These are phyloP conservation scores for Clitoria ternatea DNA, from an alignment of 306 rosid species.

Conservation along the genomic window DNA sequence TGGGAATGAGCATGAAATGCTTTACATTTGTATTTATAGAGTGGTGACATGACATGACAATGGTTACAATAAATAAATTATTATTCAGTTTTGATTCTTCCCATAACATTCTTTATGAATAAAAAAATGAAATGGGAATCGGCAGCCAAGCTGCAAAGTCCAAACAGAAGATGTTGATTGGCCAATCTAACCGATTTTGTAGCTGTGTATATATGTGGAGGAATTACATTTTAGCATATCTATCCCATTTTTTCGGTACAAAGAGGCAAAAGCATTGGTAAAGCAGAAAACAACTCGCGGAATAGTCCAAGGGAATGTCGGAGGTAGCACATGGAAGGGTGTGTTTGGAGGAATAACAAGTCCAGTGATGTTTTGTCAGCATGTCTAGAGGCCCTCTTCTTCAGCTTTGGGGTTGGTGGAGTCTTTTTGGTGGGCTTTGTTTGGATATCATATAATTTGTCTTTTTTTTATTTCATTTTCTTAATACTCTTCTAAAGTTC, in stretches of 20 bases:
- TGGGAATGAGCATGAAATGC: slow-evolving; percentile 6
- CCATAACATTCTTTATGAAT: slow-evolving; percentile 42
- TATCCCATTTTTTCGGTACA: slow-evolving; percentile 11
- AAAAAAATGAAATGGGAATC: slow-evolving; percentile 56
- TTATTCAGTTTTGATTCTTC: neutral
- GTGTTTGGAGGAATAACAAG: slow-evolving; percentile 76
- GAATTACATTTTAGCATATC: slow-evolving; percentile 27
- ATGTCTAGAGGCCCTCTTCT: slow-evolving; percentile 29
- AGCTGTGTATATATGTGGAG: slow-evolving; percentile 27
- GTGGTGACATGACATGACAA: slow-evolving; percentile 1
- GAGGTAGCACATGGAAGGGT: slow-evolving; percentile 71
- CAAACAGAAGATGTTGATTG: slow-evolving; percentile 64
- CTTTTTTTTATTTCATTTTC: neutral
- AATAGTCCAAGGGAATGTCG: slow-evolving; percentile 70
- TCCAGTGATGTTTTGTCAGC: slow-evolving; percentile 47
- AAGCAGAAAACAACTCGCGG: slow-evolving; percentile 42
- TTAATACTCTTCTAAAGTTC: neutral
- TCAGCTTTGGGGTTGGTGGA: slow-evolving; percentile 36
- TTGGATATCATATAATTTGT: neutral
- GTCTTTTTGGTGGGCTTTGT: slow-evolving; percentile 16
- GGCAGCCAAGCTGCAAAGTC: slow-evolving; percentile 47
- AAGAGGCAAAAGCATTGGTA: slow-evolving; percentile 41
- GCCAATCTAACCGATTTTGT: slow-evolving; percentile 49
- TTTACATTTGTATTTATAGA: slow-evolving; percentile 26
- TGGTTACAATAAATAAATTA: slow-evolving; percentile 15